Base-by-base conservation (phyloP, 2,329 filamentous ascomycete species). In the Tolypocladium pustulatum region DNA sequence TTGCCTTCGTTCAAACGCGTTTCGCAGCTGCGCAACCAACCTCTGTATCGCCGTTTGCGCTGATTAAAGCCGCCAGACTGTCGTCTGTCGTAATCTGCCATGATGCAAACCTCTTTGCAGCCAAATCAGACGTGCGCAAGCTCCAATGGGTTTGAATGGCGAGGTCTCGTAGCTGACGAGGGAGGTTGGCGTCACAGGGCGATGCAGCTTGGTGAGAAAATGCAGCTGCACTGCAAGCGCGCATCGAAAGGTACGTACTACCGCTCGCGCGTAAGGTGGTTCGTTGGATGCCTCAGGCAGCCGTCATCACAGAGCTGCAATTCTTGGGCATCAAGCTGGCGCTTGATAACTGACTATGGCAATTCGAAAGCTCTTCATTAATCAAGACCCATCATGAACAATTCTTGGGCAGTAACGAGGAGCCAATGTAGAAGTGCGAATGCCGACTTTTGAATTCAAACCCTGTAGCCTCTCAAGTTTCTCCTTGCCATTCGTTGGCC, bases 11-110 rank as follows among this genome's bases (percentile, higher is more conserved):
- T 51, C 27, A 6, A 38, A 1, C 40, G 15, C 25, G 27, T 37
- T 27, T 12, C 22, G 30, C 17, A 52, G 52, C n/a, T 32, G 34
- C 41, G 41, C 27, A 20, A 65, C 78, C 65, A 71, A 92, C 91
- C 91, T 89, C 89, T 82, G 69, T 86, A 88, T 70, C 91, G 83
- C 67, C 88, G 82, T 76, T 95, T 96, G 72, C 88, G 85, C 66
- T 83, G 84, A 71, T 85, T 78, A 68, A 81, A 74, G 61, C 82
- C 73, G 41, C 79, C 75, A 17, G 71, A 67, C 40, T 78, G 81
- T 70, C 86, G 74, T 63, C 81, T 76, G 63, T 84, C 81, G 72
- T 82, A 77, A 65, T 85, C 82, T 54, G 78, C 78, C 82, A 85
- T 75, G 57, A 6, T 34, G 10, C 30, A 34, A 34, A 10, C 20